Conservation (phyloP, 2,329 filamentous ascomycete genomes). For the Fusarium floridanum region DNA sequence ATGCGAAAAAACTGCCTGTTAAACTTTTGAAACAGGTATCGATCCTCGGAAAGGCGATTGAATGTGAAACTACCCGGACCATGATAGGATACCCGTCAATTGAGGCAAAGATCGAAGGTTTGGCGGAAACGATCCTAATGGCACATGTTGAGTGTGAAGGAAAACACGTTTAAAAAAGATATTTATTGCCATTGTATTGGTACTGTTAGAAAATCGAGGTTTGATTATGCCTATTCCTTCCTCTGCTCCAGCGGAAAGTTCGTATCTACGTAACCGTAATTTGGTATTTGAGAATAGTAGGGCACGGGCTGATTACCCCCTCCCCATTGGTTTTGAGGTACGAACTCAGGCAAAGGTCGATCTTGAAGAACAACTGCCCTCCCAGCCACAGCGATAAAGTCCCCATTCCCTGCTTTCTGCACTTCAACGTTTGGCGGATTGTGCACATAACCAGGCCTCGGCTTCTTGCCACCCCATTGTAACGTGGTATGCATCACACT, state of each 20-base stretch:
- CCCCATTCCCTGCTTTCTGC: neutral
- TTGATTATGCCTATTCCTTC: neutral
- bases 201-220: neutral
- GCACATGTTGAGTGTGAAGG: no score
- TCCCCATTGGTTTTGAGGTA: neutral
- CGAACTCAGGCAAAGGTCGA: neutral
- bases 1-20: neutral
- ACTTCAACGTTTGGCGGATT: neutral
- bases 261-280: neutral
- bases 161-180: no score
- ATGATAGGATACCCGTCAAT: neutral
- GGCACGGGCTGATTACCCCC: neutral
- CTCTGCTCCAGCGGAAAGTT: neutral
- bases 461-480: neutral
- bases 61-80: neutral
- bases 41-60: neutral
- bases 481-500: constrained; percentile 27
- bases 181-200: neutral
- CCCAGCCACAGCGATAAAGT: neutral
- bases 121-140: neutral
- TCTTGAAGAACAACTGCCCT: neutral
- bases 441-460: constrained; percentile 26
- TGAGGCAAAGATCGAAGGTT: neutral
- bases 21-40: neutral
- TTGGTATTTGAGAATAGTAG: neutral